A percentile compares a stretch with the other conserved stretches of the same genome.
These are phyloP conservation scores for Saccharomyces cerevisiae DNA, from an alignment of 805 yeast genomes.

Conservation along the genomic window DNA sequence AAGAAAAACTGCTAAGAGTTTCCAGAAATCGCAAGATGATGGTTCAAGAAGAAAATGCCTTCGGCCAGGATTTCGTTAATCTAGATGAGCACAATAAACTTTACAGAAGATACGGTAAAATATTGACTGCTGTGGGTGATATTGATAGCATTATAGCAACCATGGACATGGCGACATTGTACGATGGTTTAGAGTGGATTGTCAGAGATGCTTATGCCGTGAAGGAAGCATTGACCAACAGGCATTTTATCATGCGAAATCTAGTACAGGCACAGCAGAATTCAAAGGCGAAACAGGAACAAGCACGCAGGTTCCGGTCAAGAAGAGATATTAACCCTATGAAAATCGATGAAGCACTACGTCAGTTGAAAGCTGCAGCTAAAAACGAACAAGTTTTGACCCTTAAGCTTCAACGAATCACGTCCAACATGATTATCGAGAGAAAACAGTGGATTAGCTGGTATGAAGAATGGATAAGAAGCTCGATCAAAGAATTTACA, in stretches of 20 bases:
- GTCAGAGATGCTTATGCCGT: constrained; percentile 73
- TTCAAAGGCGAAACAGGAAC: constrained; percentile 60
- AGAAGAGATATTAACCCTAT: constrained; percentile 73
- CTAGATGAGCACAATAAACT: constrained; percentile 32
- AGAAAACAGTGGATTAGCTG: constrained; percentile 42
- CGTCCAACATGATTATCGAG: constrained; percentile 78
- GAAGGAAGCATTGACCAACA: constrained; percentile 86
- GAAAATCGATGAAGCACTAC: constrained; percentile 83
- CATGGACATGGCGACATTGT: constrained; percentile 63
- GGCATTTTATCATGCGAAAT: constrained; percentile 90
- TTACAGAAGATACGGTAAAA: constrained; percentile 73
- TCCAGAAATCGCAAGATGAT: constrained; percentile 38
- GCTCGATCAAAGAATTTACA: constrained; percentile 50
- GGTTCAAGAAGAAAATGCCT: constrained; percentile 49
- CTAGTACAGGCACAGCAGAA: constrained; percentile 67
- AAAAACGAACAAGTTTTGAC: constrained; percentile 67
- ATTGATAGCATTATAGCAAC: constrained; percentile 63
- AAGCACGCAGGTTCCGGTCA: constrained; percentile 62
- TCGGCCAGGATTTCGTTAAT: constrained; percentile 33
- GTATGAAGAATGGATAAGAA: constrained; percentile 48
- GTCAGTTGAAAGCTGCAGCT: constrained; percentile 69
- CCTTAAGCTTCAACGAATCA: constrained; percentile 71
- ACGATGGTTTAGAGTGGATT: constrained; percentile 62
- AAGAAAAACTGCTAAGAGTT: constrained; percentile 49
- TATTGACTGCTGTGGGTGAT: constrained; percentile 65